phyloP scores from a whole-genome alignment of 108 stramenopile species.

The Epipyxis sp. region DNA sequence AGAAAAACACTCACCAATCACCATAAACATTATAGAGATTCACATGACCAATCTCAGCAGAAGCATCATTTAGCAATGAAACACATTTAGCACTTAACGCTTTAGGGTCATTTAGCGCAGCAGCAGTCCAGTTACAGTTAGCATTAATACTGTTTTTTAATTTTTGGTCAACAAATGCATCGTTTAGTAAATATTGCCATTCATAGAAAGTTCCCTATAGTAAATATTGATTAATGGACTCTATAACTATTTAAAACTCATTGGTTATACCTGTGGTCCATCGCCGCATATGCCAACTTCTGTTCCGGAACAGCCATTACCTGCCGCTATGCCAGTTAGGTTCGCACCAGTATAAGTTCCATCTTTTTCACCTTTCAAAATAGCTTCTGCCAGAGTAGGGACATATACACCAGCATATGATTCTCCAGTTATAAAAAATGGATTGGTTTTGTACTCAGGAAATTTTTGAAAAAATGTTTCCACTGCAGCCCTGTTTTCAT shows the following conservation, averaged over 20 bases:
- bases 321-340: slow-evolving; percentile 38
- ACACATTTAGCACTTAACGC: slow-evolving; percentile 29
- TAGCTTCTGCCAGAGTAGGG: slow-evolving; percentile 71
- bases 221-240: too few species aligned
- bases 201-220: slow-evolving; percentile 29
- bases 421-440: slow-evolving; percentile 78
- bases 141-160: slow-evolving; percentile 20
- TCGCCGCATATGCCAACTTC: slow-evolving; percentile 49
- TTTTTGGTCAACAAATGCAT: slow-evolving; percentile 15
- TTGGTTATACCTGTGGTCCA: too few species aligned
- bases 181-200: slow-evolving; percentile 29
- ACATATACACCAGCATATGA: slow-evolving; percentile 77
- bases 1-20: slow-evolving; percentile 40
- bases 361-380: slow-evolving; percentile 23
- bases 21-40: slow-evolving; percentile 47
- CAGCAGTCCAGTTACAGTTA: slow-evolving; percentile 27
- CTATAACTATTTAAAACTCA: too few species aligned
- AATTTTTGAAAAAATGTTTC: slow-evolving; percentile 61
- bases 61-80: slow-evolving; percentile 26
- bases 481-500: slow-evolving; percentile 61
- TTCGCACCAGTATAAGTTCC: slow-evolving; percentile 30
- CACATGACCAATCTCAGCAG: slow-evolving; percentile 36
- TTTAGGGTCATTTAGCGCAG: neutral
- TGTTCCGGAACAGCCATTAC: slow-evolving; percentile 56
- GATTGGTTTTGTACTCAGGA: slow-evolving; percentile 64